phyloP scores from a whole-genome alignment of 257 asterid species.

The Euphrasia confusa region DNA sequence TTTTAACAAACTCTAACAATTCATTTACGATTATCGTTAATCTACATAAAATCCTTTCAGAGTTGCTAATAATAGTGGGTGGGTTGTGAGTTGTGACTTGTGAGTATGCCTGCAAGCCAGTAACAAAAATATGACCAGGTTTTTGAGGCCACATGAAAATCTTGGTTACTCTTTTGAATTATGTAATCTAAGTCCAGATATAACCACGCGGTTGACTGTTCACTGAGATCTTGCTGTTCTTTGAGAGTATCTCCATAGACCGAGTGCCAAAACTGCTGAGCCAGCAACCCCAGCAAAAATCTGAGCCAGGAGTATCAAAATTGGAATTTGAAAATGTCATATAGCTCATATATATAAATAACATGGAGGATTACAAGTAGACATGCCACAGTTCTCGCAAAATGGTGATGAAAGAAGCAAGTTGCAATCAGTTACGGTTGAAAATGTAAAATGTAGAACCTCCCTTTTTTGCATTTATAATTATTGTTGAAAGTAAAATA shows the following conservation, averaged over 20 bases:
- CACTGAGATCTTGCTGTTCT: slow-evolving; percentile 38
- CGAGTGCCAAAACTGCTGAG: slow-evolving; percentile 46
- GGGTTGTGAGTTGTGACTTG: background rate
- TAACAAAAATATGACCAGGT: slow-evolving; percentile 5
- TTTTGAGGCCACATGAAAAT: background rate
- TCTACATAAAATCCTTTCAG: background rate
- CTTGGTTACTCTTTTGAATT: background rate
- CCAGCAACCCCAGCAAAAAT: slow-evolving; percentile 69
- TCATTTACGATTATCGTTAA: background rate
- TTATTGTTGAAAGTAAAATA: slow-evolving; percentile 2
- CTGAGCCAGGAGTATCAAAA: slow-evolving; percentile 38
- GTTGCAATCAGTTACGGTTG: too few relatives aligned
- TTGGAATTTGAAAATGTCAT: slow-evolving; percentile 5
- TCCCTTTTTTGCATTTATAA: background rate
- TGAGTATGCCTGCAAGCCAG: background rate
- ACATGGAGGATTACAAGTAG: background rate
- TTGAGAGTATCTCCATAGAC: slow-evolving; percentile 64
- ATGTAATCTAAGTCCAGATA: slow-evolving; percentile 17
- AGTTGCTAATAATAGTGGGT: background rate
- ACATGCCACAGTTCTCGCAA: background rate
- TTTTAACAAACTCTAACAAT: background rate
- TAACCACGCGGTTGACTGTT: background rate
- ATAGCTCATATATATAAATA: background rate
- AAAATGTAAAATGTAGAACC: background rate
- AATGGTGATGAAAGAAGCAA: too few relatives aligned